Base-by-base conservation (phyloP, 2,329 filamentous ascomycete genomes). In the Pseudogymnoascus pannorum region DNA sequence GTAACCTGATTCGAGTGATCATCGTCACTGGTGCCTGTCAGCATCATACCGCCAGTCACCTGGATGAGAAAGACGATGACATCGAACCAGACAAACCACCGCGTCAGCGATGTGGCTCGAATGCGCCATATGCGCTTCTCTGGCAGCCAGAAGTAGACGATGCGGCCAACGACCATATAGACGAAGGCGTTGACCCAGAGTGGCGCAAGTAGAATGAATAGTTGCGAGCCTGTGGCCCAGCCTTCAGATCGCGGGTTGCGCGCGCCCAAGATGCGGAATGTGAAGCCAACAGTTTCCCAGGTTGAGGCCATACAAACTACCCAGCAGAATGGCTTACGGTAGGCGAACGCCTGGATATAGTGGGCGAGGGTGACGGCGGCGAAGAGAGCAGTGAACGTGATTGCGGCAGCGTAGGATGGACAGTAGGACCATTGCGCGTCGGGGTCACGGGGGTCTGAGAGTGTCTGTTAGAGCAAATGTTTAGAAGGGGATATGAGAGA, bases 41-140 rank as follows among this genome's bases (percentile, higher is more conserved):
- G 74, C 62, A 64, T 68, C 63, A 78, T 69, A 20, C 68, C 68
- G 16, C 77, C 78, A 26, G 74, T 75, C 12, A 69, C 72, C 66
- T 81, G 78, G 29, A 79, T 69, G 14, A 81, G 61, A 68, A 81
- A 81, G 12, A 75, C 77, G 18, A 76, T 36, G n/a, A 81, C 65
- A 64, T 81, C 78, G 33, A 79, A 70, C 70, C 75, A 75, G 7
- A 81, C 77, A 57, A 82, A 81, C 36, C 76, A 67, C 42, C 74
- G 73, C 12, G 77, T 76, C 62, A 81, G 72, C 16, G 71, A 71
- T 24, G 69, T 64, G 1, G 72, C 72, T n/a, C 65, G 64, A 35
- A 77, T 65, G 2, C 66, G 58, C 60, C 66, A 69, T 3, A 76
- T 68, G 65, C 68, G 71, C 68, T 66, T 72, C 8, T 73, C 71